Base-by-base conservation (phyloP, 176 grass and related monocot genomes). In the Puya raimondii region DNA sequence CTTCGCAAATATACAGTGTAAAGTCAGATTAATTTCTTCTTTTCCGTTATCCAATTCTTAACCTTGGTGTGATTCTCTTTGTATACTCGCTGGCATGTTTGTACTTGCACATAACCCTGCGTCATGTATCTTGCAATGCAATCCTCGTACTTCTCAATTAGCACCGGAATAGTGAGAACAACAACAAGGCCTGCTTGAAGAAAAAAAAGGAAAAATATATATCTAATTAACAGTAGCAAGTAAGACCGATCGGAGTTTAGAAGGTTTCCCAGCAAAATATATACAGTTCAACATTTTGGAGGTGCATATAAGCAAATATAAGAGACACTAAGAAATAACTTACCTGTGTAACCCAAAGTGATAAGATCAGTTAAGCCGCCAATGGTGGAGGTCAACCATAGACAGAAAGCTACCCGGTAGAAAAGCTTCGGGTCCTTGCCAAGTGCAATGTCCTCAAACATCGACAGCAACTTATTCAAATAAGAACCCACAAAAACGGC, bases 371-470 rank as follows among this genome's bases (percentile, higher is more conserved):
- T 73, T 53, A 72, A 50, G 18, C 70, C 76, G 48, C 81, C 73
- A 65, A 79, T 63, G n/a, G 82, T 48, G 51, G 88, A 87, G 50
- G 65, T 77, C 63, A 91, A 1, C 64, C 79, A 49, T 65, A 91
- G 76, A 13, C 68, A 73, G n/a, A 61, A 12, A 26, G 79, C 75
- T 29, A 87, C 75, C 21, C 57, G 73, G 64, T 84, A 91, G 75
- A 91, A 87, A 58, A 91, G 73, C 16, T 47, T 80, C 1, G 78
- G 63, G 72, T 91, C 81, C 79, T 82, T 91, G 13, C 79, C 81
- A 10, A 74, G 78, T 59, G 79, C 71, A 76, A 87, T 74, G 61
- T 73, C 78, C 67, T 77, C 70, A 48, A 91, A 85, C 69, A 56
- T 47, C 56, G 75, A 75, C 53, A 88, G 85, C 29, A 76, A 14